Evolutionary conservation across 2,329 filamentous ascomycete genomes (phyloP).

Genomic region (Calonectria honghensis): DNA sequence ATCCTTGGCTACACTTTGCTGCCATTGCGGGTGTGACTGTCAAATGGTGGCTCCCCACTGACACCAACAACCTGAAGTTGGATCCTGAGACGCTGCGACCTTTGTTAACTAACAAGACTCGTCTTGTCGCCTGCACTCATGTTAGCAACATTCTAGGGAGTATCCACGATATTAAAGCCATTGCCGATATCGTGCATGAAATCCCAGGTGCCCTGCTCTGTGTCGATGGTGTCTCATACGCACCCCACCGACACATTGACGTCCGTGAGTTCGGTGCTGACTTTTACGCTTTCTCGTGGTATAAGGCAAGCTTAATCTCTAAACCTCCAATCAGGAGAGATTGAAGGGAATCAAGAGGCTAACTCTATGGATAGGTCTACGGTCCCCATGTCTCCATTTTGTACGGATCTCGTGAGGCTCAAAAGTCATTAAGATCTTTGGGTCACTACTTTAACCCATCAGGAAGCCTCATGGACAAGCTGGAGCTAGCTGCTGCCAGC

Average conservation of each 20-base stretch:
- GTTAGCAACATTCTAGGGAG: conserved; percentile 84
- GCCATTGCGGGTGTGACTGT: conserved; percentile 75
- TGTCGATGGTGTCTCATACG: conserved; percentile 15
- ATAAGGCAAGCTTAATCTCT: neutral
- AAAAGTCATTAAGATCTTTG: conserved; percentile 14
- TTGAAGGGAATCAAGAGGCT: neutral
- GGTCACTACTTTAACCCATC: conserved; percentile 19
- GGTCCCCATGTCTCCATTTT: conserved; percentile 14
- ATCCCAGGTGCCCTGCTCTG: neutral
- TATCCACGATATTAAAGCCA: conserved; percentile 77
- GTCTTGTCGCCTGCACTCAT: conserved; percentile 84
- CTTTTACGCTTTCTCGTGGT: conserved; percentile 23
- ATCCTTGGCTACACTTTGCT: conserved; percentile 83
- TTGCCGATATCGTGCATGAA: conserved; percentile 73
- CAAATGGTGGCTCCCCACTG: conserved; percentile 78
- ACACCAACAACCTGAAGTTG: conserved; percentile 21
- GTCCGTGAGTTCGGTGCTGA: conserved; percentile 3
- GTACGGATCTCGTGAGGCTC: conserved; percentile 7
- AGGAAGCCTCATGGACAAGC: conserved; percentile 13
- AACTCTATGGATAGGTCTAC: neutral
- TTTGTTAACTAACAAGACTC: conserved; percentile 76
- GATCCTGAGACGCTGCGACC: conserved; percentile 12
- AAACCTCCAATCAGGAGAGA: neutral
- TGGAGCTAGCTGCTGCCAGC: conserved; percentile 7
- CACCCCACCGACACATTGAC: conserved; percentile 8